Base-by-base conservation (phyloP, 768 basidiomycete species). In the Leccinellum rugosiceps region DNA sequence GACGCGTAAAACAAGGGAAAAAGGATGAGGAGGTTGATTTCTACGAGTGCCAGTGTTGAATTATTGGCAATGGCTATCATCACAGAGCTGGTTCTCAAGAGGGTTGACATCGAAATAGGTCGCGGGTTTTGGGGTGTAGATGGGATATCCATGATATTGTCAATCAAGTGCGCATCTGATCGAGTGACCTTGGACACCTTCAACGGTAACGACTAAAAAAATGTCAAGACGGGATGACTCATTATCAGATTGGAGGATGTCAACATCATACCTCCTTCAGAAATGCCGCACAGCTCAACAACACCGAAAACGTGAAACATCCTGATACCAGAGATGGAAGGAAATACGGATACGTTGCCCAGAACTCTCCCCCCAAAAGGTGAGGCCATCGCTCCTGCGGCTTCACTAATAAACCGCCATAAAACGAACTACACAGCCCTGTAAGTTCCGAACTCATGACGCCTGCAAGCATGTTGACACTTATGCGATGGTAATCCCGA, bases 321-420 rank as follows among this genome's bases (percentile, higher is more conserved):
- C 63, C 64, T 1, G 72, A 59, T 8, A 68, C 43, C 6, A 68
- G 25, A 44, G 71, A 73, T 7, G 76, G 75, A 15, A 76, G 66
- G 53, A 76, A 75, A 50, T 77, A 76, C 0, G 76, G 75, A 30
- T 75, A 68, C 4, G 57, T 58, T 23, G 57, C 58, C 75, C 76
- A 76, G 58, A 77, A 77, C 50, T 58, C 63, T 35, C 72, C 74
- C 30, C 70, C 61, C 61, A 87, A 86, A 3, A 78, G 52, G 5
- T 58, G 17, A 1, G 84, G 84, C 66, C 81, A 86, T 26, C 68
- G 78, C 35, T 85, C 81, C 35, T 79, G 79, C 23, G 85, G 85
- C 58, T 75, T 77, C 50, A 77, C 75, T 44, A 87, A 74, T 13
- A 74, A 74, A 8, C 85, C 85, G 3, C 85, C 85, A 34, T 84